A percentile compares a stretch with the other conserved stretches of the same genome.
Conservation (phyloP, 2,329 filamentous ascomycete genomes). For the Colletotrichum trifolii region DNA sequence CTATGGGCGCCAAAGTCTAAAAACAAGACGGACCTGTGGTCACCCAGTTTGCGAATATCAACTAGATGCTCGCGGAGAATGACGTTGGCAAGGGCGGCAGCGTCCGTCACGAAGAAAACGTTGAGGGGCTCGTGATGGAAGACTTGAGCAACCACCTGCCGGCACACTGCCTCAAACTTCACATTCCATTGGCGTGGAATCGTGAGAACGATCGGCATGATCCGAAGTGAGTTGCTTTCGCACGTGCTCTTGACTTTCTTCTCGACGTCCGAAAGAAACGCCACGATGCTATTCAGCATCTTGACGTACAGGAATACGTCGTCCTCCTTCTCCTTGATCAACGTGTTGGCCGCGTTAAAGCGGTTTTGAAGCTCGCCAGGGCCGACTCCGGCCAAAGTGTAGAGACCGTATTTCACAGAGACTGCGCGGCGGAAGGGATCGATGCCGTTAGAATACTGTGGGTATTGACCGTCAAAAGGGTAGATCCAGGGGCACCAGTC, state of each 20-base stretch:
- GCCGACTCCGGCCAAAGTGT: background rate
- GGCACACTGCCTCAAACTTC: conserved; percentile 6
- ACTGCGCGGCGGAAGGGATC: background rate
- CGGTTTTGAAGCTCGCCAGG: background rate
- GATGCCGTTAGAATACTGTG: background rate
- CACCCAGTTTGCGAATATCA: too few relatives aligned
- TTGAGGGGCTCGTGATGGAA: background rate
- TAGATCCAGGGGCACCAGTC: too few relatives aligned
- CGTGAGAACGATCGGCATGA: background rate
- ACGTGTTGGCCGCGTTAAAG: background rate
- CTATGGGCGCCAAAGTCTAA: conserved; percentile 13
- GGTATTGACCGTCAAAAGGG: background rate
- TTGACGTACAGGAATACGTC: background rate
- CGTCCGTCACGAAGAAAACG: background rate
- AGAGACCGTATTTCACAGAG: conserved; percentile 12
- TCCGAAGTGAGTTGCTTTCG: too few relatives aligned
- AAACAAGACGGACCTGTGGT: background rate
- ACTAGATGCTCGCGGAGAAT: background rate
- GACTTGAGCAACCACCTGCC: background rate
- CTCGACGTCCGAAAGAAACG: too few relatives aligned
- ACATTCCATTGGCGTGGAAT: background rate
- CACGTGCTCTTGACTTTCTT: too few relatives aligned
- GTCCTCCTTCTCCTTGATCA: background rate
- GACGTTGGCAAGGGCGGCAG: background rate
- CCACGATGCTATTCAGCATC: background rate